These are phyloP conservation scores for Suillus alpinus DNA, from an alignment of 768 basidiomycete species.

Conservation along the genomic window DNA sequence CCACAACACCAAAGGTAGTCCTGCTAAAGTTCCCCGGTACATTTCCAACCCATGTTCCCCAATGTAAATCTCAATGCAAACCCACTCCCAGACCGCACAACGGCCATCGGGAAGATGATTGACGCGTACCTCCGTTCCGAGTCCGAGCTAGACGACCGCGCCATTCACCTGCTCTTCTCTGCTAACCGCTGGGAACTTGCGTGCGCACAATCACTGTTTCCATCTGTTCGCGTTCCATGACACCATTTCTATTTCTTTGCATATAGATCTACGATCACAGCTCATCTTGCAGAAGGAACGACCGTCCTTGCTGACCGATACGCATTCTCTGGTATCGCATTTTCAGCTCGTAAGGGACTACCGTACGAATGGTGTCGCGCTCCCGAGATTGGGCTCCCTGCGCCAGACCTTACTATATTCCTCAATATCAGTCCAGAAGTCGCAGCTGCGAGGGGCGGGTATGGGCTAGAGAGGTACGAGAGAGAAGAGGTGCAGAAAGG, in stretches of 20 bases:
- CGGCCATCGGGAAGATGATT: slow-evolving; percentile 89
- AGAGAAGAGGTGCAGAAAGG: slow-evolving; percentile 68
- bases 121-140: slow-evolving; percentile 84
- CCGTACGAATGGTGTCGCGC: slow-evolving; percentile 80
- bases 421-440: slow-evolving; percentile 74
- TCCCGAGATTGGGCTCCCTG: slow-evolving; percentile 85
- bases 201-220: slow-evolving; percentile 38
- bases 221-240: neutral
- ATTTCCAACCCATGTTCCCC: neutral
- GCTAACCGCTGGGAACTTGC: slow-evolving; percentile 97
- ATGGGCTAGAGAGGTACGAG: slow-evolving; percentile 88
- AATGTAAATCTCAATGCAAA: neutral
- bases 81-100: slow-evolving; percentile 70
- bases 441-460: slow-evolving; percentile 71
- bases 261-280: slow-evolving; percentile 57
- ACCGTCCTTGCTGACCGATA: slow-evolving; percentile 89
- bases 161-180: slow-evolving; percentile 91
- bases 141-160: slow-evolving; percentile 86
- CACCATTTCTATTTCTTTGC: neutral
- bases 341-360: slow-evolving; percentile 69
- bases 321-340: slow-evolving; percentile 94
- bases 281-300: slow-evolving; percentile 58
- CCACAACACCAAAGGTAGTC: slow-evolving; percentile 34
- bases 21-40: slow-evolving; percentile 89
- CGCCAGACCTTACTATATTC: slow-evolving; percentile 86